Conservation (phyloP, 345 rosid genomes). For the Kernera saxatilis region DNA sequence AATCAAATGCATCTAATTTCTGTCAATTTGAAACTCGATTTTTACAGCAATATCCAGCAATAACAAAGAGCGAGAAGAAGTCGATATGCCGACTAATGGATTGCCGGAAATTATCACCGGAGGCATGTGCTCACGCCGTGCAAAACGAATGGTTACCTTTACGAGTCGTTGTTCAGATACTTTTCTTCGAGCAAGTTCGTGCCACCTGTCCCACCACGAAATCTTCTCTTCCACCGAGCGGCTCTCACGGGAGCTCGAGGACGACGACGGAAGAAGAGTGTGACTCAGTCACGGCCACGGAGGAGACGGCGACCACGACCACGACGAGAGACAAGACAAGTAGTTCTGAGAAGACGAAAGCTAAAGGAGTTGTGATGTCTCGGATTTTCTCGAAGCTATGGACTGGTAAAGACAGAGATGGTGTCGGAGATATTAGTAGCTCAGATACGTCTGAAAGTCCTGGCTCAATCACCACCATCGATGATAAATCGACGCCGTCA, state of each 20-base stretch:
- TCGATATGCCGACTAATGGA: conserved; percentile 64
- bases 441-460: conserved; percentile 68
- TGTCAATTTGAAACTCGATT: background rate
- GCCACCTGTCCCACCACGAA: conserved; percentile 22
- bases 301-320: conserved; percentile 34
- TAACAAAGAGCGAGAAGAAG: conserved; percentile 66
- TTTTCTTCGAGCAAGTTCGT: conserved; percentile 79
- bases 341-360: conserved; percentile 35
- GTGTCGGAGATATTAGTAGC: conserved; percentile 50
- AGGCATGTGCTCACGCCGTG: conserved; percentile 75
- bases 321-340: conserved; percentile 28
- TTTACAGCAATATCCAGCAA: conserved; percentile 55
- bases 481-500: conserved; percentile 69
- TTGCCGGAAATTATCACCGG: conserved; percentile 73
- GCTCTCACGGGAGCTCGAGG: conserved; percentile 83
- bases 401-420: conserved; percentile 54
- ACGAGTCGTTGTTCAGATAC: conserved; percentile 79
- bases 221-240: conserved; percentile 42
- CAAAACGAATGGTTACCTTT: conserved; percentile 86
- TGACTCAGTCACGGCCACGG: conserved; percentile 49
- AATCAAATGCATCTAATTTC: background rate
- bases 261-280: conserved; percentile 89
- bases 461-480: conserved; percentile 62
- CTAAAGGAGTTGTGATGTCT: conserved; percentile 56
- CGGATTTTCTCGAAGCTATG: conserved; percentile 55